A percentile compares a stretch with the other conserved stretches of the same genome.
These are phyloP conservation scores for Xylaria sp. DNA, from an alignment of 2,329 filamentous ascomycete genomes.

Conservation along the genomic window DNA sequence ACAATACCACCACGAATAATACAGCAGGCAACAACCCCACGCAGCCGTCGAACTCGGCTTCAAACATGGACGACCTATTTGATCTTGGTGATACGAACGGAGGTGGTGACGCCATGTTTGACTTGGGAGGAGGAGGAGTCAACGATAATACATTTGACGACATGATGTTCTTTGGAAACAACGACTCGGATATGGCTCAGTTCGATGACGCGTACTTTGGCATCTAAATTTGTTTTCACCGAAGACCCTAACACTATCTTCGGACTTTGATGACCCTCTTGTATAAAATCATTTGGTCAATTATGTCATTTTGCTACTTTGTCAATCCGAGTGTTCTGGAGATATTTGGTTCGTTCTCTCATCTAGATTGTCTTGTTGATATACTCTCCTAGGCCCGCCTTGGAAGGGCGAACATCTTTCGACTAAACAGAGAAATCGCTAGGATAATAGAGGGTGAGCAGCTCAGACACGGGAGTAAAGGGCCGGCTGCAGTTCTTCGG, in stretches of 20 bases:
- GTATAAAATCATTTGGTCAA: background rate
- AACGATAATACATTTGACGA: slow-evolving; percentile 61
- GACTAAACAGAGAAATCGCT: background rate
- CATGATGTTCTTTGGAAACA: slow-evolving; percentile 57
- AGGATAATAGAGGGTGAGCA: background rate
- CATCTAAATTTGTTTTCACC: slow-evolving; percentile 38
- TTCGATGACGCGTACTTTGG: slow-evolving; percentile 61
- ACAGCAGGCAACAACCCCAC: slow-evolving; percentile 17
- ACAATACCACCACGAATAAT: slow-evolving; percentile 28
- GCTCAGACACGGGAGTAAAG: background rate
- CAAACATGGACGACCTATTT: slow-evolving; percentile 60
- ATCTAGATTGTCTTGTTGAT: background rate
- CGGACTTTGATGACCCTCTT: background rate
- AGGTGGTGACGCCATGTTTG: slow-evolving; percentile 53
- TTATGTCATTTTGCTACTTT: background rate
- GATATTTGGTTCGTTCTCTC: background rate
- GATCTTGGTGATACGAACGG: slow-evolving; percentile 52
- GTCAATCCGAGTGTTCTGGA: background rate
- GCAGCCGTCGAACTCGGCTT: slow-evolving; percentile 17
- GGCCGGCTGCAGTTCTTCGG: background rate
- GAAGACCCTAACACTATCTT: background rate
- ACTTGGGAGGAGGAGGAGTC: slow-evolving; percentile 51
- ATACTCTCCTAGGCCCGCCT: background rate
- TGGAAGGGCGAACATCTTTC: background rate
- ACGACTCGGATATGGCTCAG: slow-evolving; percentile 58